Evolutionary conservation across 2,329 filamentous ascomycete genomes (phyloP), one percentile per base, ranked within the genome.

Genomic region (Monilinia polystroma): DNA sequence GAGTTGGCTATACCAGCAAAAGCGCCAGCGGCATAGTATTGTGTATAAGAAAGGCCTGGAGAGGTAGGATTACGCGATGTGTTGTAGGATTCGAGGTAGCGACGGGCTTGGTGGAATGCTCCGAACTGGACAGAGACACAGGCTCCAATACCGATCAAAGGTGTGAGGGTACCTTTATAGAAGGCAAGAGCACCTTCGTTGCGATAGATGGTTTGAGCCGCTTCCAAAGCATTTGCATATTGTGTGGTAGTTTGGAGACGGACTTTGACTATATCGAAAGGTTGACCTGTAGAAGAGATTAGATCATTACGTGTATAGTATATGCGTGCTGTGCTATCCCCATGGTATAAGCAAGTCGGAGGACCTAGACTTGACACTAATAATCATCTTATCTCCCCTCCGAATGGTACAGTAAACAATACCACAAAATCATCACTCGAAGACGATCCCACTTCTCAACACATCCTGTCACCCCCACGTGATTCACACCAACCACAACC

Each of bases 111-210:
- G 83, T 97, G 93, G 84, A 98, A 99, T 74, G 91, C 95, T 70
- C 93, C 95, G 79, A 99, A 99, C 82, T 99, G 95, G 74, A 99
- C 90, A n/a, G 93, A 97, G 56, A 95, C 93, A 78, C 95, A 99
- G 73, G 95, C 95, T 73, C 95, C 95, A 76, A 99, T 98, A 72
- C 95, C 95, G 67, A 99, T 86, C 66, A 99, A 84, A 0, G 95
- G 95, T 6, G 95, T 98, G 66, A 99, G 83, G 0, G 95, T 98
- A 75, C 95, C 95, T 81, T 99, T 99, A 87, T 99, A 99, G 83
- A 99, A 99, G 67, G 95, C 95, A 16, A 91, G 81, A 2, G 93
- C 84, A 1, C 95, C 95, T 79, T 99, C 95, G 75, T 92, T 89
- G 75, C 87, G 88, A 80, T 92, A 92, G 81, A 99, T 98, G 70